Evolutionary conservation across 2,329 filamentous ascomycete species (phyloP).

Genomic region (Akanthomyces uredinophilus): DNA sequence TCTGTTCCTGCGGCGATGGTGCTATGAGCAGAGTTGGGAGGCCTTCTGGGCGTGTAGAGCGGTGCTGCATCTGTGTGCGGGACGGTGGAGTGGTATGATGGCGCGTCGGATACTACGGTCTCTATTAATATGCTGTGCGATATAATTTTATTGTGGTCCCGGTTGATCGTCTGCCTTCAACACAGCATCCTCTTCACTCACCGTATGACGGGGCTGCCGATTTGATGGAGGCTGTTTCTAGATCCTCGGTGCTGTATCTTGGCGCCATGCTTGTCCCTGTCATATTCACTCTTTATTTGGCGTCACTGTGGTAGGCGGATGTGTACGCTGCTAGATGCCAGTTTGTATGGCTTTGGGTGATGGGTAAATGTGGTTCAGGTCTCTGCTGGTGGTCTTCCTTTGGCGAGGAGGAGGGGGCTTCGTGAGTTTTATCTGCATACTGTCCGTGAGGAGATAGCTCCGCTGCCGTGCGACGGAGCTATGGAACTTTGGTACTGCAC

Average conservation of each 20-base stretch:
- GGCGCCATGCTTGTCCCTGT: conserved; percentile 20
- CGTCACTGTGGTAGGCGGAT: not conserved
- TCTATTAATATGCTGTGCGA: not conserved
- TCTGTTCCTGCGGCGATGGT: conserved; percentile 17
- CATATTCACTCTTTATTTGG: conserved; percentile 14
- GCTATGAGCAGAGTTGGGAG: not conserved
- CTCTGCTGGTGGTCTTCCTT: not conserved
- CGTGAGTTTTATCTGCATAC: not conserved
- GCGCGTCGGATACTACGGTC: conserved; percentile 54
- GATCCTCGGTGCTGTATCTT: conserved; percentile 47
- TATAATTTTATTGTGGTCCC: not conserved
- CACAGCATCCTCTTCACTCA: conserved; percentile 32
- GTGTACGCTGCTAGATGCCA: not conserved
- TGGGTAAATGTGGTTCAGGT: not conserved
- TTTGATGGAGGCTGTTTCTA: conserved; percentile 62
- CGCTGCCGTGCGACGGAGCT: conserved; percentile 25
- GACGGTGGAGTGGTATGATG: conserved; percentile 56
- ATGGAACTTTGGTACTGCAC: not conserved
- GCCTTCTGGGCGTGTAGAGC: conserved; percentile 41
- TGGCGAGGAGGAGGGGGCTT: not conserved
- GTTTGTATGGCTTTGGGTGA: not conserved
- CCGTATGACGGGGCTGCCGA: conserved; percentile 65
- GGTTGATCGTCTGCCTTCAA: not conserved
- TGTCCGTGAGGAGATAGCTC: not conserved
- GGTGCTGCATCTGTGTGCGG: conserved; percentile 45